A percentile compares a stretch with the other conserved stretches of the same genome.
Evolutionary conservation across 2,329 filamentous ascomycete species (phyloP).

Genomic region (Fusarium sp.): DNA sequence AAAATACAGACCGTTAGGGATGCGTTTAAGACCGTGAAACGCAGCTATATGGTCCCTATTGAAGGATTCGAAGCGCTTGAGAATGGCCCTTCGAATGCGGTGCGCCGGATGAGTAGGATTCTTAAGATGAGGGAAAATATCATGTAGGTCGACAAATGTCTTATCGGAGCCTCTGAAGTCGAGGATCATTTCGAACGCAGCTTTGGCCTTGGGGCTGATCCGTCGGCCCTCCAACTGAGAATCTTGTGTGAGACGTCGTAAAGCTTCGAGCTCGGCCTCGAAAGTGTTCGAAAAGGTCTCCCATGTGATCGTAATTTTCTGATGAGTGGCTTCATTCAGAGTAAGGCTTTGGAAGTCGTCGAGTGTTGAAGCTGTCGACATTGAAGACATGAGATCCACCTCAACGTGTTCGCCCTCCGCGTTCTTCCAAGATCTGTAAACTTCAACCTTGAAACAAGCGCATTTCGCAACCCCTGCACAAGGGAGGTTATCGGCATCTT

Average conservation of each 20-base stretch:
- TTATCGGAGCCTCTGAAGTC: conserved; percentile 49
- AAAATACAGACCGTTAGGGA: conserved; percentile 62
- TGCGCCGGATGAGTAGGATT: conserved; percentile 45
- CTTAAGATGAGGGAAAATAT: conserved; percentile 54
- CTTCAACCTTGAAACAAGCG: conserved; percentile 56
- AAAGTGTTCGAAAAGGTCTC: conserved; percentile 50
- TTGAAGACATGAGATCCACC: conserved; percentile 72
- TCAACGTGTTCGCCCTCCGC: conserved; percentile 46
- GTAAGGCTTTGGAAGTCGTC: conserved; percentile 37
- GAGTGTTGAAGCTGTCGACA: conserved; percentile 70
- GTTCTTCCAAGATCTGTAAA: conserved; percentile 51
- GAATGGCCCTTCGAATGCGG: conserved; percentile 46
- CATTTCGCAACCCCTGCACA: conserved; percentile 35
- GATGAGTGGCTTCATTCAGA: conserved; percentile 31
- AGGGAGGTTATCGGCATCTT: conserved; percentile 28
- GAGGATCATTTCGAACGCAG: conserved; percentile 54
- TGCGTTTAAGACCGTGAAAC: conserved; percentile 53
- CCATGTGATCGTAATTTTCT: conserved; percentile 51
- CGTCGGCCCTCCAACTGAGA: conserved; percentile 36
- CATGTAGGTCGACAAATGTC: conserved; percentile 46
- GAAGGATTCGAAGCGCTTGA: conserved; percentile 53
- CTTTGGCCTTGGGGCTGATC: conserved; percentile 23
- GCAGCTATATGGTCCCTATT: conserved; percentile 58
- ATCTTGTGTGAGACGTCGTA: conserved; percentile 46
- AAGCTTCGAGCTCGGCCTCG: conserved; percentile 54